Base-by-base conservation (phyloP, 441 rosid genomes). In the Aquilaria agallochum region DNA sequence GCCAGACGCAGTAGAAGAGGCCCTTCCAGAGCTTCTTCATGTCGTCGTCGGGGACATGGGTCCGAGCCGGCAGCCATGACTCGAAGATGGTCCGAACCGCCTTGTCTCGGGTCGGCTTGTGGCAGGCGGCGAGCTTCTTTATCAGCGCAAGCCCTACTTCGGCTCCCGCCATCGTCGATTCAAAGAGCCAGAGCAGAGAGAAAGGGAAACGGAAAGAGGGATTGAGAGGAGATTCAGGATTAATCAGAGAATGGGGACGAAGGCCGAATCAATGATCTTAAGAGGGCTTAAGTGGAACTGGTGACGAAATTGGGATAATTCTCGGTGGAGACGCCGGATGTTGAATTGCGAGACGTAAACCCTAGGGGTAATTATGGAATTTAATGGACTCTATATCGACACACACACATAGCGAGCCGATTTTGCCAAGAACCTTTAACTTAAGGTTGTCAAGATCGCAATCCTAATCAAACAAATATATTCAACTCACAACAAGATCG, bases 11-110 rank as follows among this genome's bases (percentile, higher is more conserved):
- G 76, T 86, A 93, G 80, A 93, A 93, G 55, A 93, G 83, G 11
- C 97, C 98, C 68, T 90, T 92, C 98, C 98, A 93, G 4, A 93
- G 80, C 84, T 82, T 86, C 85, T 77, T 86, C 88, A 92, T 82
- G 49, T 84, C 89, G 9, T 90, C 92, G 40, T 83, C 92, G n/a
- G 87, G 49, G 72, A 93, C 51, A 48, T 74, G 59, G 6, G 83
- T 54, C 52, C 82, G 96, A 11, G 80, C 71, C 0, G 96, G 98
- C 53, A 93, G 86, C 98, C 98, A 92, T 11, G 68, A 73, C 52
- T 70, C 62, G 64, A 92, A 72, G 62, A 90, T 75, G 42, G 75
- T 63, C 47, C 82, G 70, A 2, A 93, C 75, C n/a, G 97, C 69
- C 50, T 72, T 78, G 57, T 79, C 88, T 33, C 98, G 96, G 74